Conservation (phyloP, 2,329 filamentous ascomycete species). For the Penicillium nordicum region DNA sequence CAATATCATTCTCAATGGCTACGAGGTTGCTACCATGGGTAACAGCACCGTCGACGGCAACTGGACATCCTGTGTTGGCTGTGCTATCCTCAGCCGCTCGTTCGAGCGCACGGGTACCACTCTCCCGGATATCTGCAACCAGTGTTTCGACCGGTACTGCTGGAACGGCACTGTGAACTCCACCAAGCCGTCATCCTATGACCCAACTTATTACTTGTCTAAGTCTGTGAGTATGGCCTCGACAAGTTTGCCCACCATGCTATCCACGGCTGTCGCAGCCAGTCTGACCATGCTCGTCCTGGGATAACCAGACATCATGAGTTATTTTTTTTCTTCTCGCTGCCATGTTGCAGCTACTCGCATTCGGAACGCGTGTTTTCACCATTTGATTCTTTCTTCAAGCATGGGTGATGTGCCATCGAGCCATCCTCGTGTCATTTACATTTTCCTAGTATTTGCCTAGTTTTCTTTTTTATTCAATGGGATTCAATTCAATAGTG, state of each 20-base stretch:
- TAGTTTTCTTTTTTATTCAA: not conserved
- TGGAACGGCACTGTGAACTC: conserved; percentile 74
- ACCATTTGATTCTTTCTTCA: not conserved
- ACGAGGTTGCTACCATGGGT: conserved; percentile 75
- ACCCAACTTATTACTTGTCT: conserved; percentile 33
- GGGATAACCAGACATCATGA: not conserved
- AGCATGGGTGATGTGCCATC: not conserved
- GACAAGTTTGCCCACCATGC: conserved; percentile 11
- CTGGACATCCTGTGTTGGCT: conserved; percentile 84
- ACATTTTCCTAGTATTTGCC: not conserved
- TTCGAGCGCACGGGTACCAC: conserved; percentile 66
- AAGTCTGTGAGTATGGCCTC: conserved; percentile 8
- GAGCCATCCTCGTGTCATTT: not conserved
- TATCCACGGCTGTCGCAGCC: conserved; percentile 11
- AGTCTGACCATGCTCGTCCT: conserved; percentile 13
- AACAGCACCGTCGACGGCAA: conserved; percentile 70
- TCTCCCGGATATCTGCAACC: conserved; percentile 67
- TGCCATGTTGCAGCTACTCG: not conserved
- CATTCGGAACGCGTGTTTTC: not conserved
- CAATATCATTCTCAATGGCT: conserved; percentile 80
- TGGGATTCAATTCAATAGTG: not conserved
- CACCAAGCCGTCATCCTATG: conserved; percentile 39
- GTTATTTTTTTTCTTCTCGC: not conserved
- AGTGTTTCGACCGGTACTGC: conserved; percentile 81
- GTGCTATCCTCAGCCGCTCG: conserved; percentile 76